A percentile compares a stretch with the other conserved stretches of the same genome.
Conservation (phyloP, 768 basidiomycete genomes). For the Cyclocybe aegerita region DNA sequence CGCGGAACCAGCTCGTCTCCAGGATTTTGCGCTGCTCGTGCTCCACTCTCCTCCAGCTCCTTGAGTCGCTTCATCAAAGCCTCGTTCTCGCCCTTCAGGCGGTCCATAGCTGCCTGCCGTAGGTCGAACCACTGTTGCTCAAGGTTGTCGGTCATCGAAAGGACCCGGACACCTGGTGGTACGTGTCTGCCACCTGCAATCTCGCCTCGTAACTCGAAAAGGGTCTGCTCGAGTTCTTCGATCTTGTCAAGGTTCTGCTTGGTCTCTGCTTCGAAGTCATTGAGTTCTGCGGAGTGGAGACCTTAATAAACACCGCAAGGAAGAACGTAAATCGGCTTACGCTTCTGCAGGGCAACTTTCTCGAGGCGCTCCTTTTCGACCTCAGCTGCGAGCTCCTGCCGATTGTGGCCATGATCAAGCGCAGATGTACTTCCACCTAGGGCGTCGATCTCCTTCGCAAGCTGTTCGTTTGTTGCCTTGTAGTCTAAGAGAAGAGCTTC, state of each 20-base stretch:
- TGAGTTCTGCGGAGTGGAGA: slow-evolving; percentile 37
- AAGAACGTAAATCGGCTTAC: slow-evolving; percentile 23
- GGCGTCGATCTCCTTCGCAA: slow-evolving; percentile 49
- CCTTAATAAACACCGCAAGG: background rate
- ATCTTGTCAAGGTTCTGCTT: slow-evolving; percentile 49
- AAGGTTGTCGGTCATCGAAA: slow-evolving; percentile 77
- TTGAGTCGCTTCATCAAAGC: slow-evolving; percentile 69
- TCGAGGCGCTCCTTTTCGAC: slow-evolving; percentile 28
- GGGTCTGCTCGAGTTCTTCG: slow-evolving; percentile 72
- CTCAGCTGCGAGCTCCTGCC: slow-evolving; percentile 36
- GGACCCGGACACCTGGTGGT: slow-evolving; percentile 66
- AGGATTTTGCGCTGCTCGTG: slow-evolving; percentile 8
- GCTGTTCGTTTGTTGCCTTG: slow-evolving; percentile 44
- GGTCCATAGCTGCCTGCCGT: slow-evolving; percentile 71
- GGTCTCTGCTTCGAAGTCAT: slow-evolving; percentile 32
- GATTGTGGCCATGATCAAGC: slow-evolving; percentile 19
- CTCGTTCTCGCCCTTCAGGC: slow-evolving; percentile 80
- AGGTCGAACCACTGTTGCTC: slow-evolving; percentile 81
- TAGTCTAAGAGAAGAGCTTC: slow-evolving; percentile 56
- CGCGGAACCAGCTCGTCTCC: slow-evolving; percentile 61
- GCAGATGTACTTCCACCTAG: slow-evolving; percentile 33
- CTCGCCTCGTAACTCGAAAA: slow-evolving; percentile 77
- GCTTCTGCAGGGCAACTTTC: slow-evolving; percentile 35
- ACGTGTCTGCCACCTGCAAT: slow-evolving; percentile 75
- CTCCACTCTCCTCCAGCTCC: slow-evolving; percentile 49